Evolutionary conservation across 768 basidiomycete genomes (phyloP).

Genomic region (Pleurotus sapidus): DNA sequence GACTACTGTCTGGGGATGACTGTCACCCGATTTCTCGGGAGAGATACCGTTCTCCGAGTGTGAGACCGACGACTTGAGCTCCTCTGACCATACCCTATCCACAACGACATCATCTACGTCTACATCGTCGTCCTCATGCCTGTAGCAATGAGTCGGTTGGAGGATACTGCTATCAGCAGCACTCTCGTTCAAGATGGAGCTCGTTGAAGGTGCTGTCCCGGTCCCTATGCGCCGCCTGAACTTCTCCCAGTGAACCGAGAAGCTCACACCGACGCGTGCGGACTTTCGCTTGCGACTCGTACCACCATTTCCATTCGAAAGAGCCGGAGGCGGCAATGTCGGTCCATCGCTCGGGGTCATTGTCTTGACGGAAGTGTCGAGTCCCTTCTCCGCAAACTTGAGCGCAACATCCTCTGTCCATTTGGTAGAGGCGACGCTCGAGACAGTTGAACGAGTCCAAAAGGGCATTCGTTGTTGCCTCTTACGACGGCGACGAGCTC

Average conservation of each 20-base stretch:
- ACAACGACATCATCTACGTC: conserved; percentile 72
- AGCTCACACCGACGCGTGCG: conserved; percentile 30
- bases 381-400: conserved; percentile 8
- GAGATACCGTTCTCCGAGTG: conserved; percentile 49
- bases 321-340: conserved; percentile 40
- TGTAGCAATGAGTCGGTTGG: conserved; percentile 17
- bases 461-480: conserved; percentile 7
- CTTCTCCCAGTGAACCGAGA: conserved; percentile 44
- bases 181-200: conserved; percentile 50
- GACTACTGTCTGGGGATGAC: conserved; percentile 25
- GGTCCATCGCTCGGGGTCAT: conserved; percentile 10
- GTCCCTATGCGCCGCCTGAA: conserved; percentile 55
- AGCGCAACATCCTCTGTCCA: conserved; percentile 11
- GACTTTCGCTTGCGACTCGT: conserved; percentile 26
- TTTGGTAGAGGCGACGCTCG: conserved; percentile 5
- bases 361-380: conserved; percentile 11
- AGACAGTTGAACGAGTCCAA: conserved; percentile 3
- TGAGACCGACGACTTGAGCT: conserved; percentile 49
- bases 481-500: conserved; percentile 8
- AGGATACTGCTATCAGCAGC: conserved; percentile 34
- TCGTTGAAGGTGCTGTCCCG: conserved; percentile 53
- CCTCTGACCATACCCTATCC: conserved; percentile 66
- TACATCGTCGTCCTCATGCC: conserved; percentile 29
- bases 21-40: conserved; percentile 49
- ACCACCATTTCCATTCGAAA: conserved; percentile 25